Conservation (phyloP, 345 rosid genomes). For the Clausena lansium region DNA sequence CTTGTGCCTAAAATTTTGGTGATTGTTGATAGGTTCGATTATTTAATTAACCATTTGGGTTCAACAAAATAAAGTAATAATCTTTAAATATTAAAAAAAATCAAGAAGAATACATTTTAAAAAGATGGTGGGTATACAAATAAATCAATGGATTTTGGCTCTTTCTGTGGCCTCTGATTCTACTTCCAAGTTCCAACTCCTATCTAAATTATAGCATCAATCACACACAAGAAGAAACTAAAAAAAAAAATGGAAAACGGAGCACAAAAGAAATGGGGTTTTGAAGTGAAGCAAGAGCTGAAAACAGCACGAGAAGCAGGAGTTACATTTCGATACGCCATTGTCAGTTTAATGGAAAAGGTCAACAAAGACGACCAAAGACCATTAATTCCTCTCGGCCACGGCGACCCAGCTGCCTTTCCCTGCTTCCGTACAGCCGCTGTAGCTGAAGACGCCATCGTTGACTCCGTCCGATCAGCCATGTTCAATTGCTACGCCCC, state of each 20-base stretch:
- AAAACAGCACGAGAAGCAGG: conserved; percentile 5
- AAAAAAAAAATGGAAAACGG: conserved; percentile 15
- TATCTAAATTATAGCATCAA: too few relatives aligned
- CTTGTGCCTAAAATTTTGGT: too few relatives aligned
- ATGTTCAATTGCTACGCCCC: conserved; percentile 48
- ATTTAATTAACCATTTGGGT: too few relatives aligned
- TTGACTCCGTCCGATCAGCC: conserved; percentile 48
- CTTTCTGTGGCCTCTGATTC: too few relatives aligned
- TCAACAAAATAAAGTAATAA: too few relatives aligned
- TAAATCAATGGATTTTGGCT: too few relatives aligned
- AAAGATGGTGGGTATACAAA: too few relatives aligned
- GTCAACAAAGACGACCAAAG: conserved; percentile 37
- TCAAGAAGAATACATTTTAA: too few relatives aligned
- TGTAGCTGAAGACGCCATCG: conserved; percentile 57
- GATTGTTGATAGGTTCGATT: too few relatives aligned
- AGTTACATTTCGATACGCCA: conserved; percentile 38
- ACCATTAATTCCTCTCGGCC: conserved; percentile 50
- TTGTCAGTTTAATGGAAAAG: conserved; percentile 31
- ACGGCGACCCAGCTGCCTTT: conserved; percentile 73
- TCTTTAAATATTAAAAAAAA: too few relatives aligned
- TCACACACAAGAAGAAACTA: too few relatives aligned
- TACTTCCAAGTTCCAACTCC: too few relatives aligned
- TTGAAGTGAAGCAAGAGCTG: conserved; percentile 30
- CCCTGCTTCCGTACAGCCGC: conserved; percentile 52
- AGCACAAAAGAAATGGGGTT: conserved; percentile 22